Evolutionary conservation across 31 red algal genomes (phyloP), one percentile per base, ranked within the genome.

Genomic region (Asparagopsis taxiformis): DNA sequence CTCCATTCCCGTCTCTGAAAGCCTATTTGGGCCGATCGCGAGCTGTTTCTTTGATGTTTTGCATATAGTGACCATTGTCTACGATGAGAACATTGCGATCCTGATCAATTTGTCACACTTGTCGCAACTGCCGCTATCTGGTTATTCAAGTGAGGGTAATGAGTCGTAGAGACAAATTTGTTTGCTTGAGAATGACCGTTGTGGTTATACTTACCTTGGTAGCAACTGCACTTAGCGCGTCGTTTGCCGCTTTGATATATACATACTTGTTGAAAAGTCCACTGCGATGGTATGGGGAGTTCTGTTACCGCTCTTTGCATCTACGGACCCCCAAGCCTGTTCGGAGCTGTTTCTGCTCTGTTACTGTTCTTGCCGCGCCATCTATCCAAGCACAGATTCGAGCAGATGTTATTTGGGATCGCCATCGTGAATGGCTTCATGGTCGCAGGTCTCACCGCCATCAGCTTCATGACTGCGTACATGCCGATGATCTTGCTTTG

Each of bases 31-130:
- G 16, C 9, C 13, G 58, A 26, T 50, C 59, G 9, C 76, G 59
- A 38, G 65, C 60, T 21, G 67, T 61, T 89, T 89, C 55, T 89
- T 89, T 31, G 84, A 89, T 44, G 33, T 89, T 32, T 46, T 89
- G 21, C 65, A 67, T 23, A 25, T 66, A 11, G 62, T 68, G 31
- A 79, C 68, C 0, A 49, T 89, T 17, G 72, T 64, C 3, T 79
- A 79, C 57, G 67, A 65, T 30, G 74, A 65, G 59, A 19, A 41
- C 19, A 26, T 50, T 17, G 59, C 57, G 31, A 54, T 50, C 29
- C 17, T 89, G 6, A 44, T 79, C 29, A 79, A 79, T 41, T 55
- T 55, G 37, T 16, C 31, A 62, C 75, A 11, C 54, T 89, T 36
- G n/a, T 71, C 31, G 5, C 46, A 25, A 73, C 84, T 1, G 46